A percentile compares a stretch with the other conserved stretches of the same genome.
Evolutionary conservation across 768 basidiomycete species (phyloP).

Genomic region (Mycena chlorophos): DNA sequence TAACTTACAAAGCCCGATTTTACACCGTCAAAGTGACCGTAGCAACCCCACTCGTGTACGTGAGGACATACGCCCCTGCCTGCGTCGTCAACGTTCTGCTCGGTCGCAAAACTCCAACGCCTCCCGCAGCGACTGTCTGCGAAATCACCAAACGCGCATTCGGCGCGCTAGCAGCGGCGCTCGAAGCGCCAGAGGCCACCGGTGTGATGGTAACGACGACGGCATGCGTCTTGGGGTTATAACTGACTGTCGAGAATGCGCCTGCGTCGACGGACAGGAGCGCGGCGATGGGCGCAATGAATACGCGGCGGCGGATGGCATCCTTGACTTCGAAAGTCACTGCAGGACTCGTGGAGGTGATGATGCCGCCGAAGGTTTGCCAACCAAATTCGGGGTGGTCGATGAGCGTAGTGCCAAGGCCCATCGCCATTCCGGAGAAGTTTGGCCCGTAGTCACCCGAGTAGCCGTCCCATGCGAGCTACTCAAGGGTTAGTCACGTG

Average conservation of each 20-base stretch:
- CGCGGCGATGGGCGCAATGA: conserved; percentile 49
- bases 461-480: conserved; percentile 55
- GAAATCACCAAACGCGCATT: conserved; percentile 46
- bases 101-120: conserved; percentile 41
- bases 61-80: conserved; percentile 50
- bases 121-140: conserved; percentile 41
- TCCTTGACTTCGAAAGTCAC: conserved; percentile 48
- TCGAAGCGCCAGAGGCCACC: conserved; percentile 37
- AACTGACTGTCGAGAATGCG: conserved; percentile 45
- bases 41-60: conserved; percentile 42
- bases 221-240: conserved; percentile 37
- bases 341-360: conserved; percentile 41
- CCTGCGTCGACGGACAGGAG: conserved; percentile 52
- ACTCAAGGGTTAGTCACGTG: neutral
- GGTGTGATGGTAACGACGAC: conserved; percentile 45
- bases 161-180: conserved; percentile 44
- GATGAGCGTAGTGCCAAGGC: conserved; percentile 48
- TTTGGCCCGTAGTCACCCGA: conserved; percentile 63
- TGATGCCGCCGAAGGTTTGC: conserved; percentile 58
- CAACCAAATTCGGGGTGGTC: conserved; percentile 60
- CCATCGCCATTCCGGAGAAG: conserved; percentile 55
- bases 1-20: no score
- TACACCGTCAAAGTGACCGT: conserved; percentile 32
- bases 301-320: conserved; percentile 50
- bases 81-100: conserved; percentile 37